A percentile compares a stretch with the other conserved stretches of the same genome.
These are phyloP conservation scores for Saccharomycopsis fermentans DNA, from an alignment of 805 yeast genomes.

Conservation along the genomic window DNA sequence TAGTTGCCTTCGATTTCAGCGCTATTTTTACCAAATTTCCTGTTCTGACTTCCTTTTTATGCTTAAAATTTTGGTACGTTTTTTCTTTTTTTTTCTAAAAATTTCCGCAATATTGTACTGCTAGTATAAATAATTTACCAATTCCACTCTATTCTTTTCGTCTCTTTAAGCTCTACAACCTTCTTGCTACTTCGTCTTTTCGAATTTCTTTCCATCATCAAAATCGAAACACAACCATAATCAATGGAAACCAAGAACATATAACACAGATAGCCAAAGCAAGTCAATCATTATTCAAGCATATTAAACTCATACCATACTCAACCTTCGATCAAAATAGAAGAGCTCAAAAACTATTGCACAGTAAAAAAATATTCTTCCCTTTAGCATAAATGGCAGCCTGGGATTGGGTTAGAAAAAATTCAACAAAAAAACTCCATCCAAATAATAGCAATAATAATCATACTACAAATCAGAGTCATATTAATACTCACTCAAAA, in stretches of 20 bases:
- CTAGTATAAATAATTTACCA: not conserved
- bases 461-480: not conserved
- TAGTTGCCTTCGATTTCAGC: not conserved
- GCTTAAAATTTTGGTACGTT: not conserved
- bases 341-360: not conserved
- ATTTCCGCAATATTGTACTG: not conserved
- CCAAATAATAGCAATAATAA: not conserved
- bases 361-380: not conserved
- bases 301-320: too few relatives aligned
- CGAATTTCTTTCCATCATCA: not conserved
- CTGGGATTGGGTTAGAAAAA: constrained; percentile 2
- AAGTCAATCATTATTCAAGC: too few relatives aligned
- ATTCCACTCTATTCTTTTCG: not conserved
- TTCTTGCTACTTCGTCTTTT: not conserved
- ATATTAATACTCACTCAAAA: not conserved
- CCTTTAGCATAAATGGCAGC: not conserved
- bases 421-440: not conserved
- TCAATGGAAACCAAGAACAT: too few relatives aligned
- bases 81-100: not conserved
- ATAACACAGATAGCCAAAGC: too few relatives aligned
- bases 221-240: too few relatives aligned
- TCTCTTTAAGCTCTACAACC: not conserved
- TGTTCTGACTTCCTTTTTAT: not conserved
- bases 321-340: not conserved
- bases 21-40: not conserved